Percentiles rank a stretch among this genome's conserved stretches.
Evolutionary conservation across 2,329 filamentous ascomycete genomes (phyloP).

Genomic region (Cadophora malorum): DNA sequence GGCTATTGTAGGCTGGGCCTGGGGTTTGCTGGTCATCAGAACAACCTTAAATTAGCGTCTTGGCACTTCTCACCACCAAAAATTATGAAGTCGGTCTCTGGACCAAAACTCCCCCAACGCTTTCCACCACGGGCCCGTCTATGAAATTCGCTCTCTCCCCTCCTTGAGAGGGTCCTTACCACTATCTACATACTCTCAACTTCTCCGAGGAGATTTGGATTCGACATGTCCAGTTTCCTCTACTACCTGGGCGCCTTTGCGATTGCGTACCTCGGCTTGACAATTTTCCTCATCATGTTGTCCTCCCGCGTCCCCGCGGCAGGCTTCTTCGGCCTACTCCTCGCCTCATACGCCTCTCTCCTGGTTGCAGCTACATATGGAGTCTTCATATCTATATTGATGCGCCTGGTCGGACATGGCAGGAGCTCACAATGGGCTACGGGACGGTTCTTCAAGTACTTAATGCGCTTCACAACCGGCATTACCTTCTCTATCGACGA

Average conservation of each 20-base stretch:
- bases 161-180: conserved; percentile 41
- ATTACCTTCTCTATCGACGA: conserved; percentile 79
- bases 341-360: conserved; percentile 70
- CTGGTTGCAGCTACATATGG: conserved; percentile 73
- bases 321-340: conserved; percentile 71
- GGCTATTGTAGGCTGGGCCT: background rate
- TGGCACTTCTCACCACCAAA: conserved; percentile 19
- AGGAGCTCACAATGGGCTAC: conserved; percentile 86
- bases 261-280: conserved; percentile 58
- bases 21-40: conserved; percentile 20
- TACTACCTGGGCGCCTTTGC: conserved; percentile 53
- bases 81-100: conserved; percentile 21
- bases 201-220: background rate
- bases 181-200: conserved; percentile 19
- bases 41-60: conserved; percentile 30
- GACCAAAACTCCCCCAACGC: conserved; percentile 20
- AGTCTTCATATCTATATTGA: conserved; percentile 72
- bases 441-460: conserved; percentile 78
- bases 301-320: conserved; percentile 63
- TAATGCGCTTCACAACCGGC: conserved; percentile 78
- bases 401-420: conserved; percentile 74
- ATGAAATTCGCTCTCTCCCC: conserved; percentile 37
- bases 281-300: conserved; percentile 65
- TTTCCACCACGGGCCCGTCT: conserved; percentile 28
- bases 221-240: conserved; percentile 43